These are phyloP conservation scores for Trichoderma arundinaceum DNA, from an alignment of 2,329 filamentous ascomycete species.

Conservation along the genomic window DNA sequence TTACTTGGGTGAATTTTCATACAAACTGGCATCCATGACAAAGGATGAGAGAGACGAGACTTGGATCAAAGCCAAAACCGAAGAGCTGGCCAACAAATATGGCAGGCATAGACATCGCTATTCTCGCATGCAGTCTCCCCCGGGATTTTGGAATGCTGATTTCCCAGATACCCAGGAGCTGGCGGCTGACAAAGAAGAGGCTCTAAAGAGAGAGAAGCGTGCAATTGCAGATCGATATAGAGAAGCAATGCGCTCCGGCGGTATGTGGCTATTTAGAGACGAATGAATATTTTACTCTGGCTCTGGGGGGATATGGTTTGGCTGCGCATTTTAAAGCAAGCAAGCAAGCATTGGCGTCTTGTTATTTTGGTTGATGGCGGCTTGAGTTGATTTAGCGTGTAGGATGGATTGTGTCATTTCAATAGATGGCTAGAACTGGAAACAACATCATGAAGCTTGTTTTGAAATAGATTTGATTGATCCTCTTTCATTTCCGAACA, in stretches of 20 bases:
- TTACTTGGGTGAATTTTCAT: constrained; percentile 63
- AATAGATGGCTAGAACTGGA: background rate
- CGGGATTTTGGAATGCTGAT: constrained; percentile 88
- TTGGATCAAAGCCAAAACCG: constrained; percentile 76
- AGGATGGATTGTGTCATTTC: background rate
- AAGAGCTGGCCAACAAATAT: constrained; percentile 73
- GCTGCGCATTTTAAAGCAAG: background rate
- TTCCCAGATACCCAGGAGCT: constrained; percentile 89
- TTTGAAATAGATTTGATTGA: background rate
- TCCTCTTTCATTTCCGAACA: background rate
- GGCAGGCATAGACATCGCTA: constrained; percentile 80
- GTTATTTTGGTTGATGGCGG: background rate
- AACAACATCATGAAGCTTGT: background rate
- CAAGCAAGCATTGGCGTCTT: constrained; percentile 1
- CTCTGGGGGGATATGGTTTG: background rate
- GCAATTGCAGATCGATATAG: constrained; percentile 75
- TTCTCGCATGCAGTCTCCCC: constrained; percentile 73
- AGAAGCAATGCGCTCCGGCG: constrained; percentile 79
- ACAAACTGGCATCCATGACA: constrained; percentile 63
- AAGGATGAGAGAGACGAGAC: constrained; percentile 66
- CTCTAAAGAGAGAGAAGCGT: constrained; percentile 65
- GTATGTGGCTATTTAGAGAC: constrained; percentile 81
- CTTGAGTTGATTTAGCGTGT: constrained; percentile 1
- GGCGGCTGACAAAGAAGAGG: constrained; percentile 67
- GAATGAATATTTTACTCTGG: constrained; percentile 57